Base-by-base conservation (phyloP, 2,329 filamentous ascomycete genomes). In the Aureobasidium sp. region DNA sequence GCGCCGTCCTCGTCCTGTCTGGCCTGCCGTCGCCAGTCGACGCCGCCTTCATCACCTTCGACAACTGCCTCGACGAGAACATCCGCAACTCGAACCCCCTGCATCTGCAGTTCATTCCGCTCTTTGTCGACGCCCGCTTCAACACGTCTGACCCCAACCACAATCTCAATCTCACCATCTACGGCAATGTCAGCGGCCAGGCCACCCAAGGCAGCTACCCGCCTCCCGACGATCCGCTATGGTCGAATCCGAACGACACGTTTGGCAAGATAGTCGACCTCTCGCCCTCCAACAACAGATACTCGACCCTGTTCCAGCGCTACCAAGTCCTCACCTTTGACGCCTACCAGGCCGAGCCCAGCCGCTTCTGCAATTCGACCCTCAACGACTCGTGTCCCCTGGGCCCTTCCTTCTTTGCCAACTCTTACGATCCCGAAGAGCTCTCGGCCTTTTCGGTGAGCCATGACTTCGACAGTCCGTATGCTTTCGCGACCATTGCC, bases 121-220 rank as follows among this genome's bases (percentile, higher is more conserved):
- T 87, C 39, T 85, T 83, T 67, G 83, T 94, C 62, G 85, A 89
- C 68, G 93, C 90, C 62, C 76, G 77, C 22, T 96, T 96, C 77
- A 82, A 90, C 68, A 80, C 82, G 31, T 73, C 77, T 15, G 76
- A 82, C 65, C 72, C 82, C 5, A 80, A 77, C 56, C 85, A 92
- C 70, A 83, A 81, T 44, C 79, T 99, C 53, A 85, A 83, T 65
- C 78, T 97, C 61, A 94, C 86, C 1, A 82, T 96, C 50, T 97
- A 91, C 78, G 93, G 92, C 57, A 97, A 97, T 74, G 91, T 97
- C 33, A 89, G 87, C 9, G 94, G 94, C 50, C 84, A 87, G 56
- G 80, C 82, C 48, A 79, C 79, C 2, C 70, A 75, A 14, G 76
- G 78, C n/a, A 64, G 74, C 2, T 82, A 91, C 59, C 91, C 90